phyloP scores from a whole-genome alignment of 805 yeast species.

The Wickerhamomyces alni region DNA sequence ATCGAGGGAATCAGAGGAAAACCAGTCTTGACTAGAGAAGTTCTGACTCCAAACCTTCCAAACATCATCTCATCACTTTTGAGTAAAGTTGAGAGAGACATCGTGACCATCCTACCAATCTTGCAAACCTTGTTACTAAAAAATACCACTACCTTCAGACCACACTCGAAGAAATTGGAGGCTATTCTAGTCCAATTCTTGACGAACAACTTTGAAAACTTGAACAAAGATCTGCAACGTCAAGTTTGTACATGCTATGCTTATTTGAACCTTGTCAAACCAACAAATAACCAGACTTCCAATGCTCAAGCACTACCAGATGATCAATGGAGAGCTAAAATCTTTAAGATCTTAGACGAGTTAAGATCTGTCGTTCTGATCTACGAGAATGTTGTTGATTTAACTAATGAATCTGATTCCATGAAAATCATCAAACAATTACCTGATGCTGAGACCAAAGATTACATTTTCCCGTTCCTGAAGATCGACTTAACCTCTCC shows the following conservation, averaged over 20 bases:
- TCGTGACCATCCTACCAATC: conserved; percentile 30
- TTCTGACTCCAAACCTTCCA: conserved; percentile 73
- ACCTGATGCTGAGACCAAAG: conserved; percentile 26
- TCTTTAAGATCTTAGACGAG: conserved; percentile 45
- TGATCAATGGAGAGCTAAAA: conserved; percentile 42
- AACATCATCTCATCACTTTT: conserved; percentile 50
- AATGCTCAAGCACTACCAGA: conserved; percentile 30
- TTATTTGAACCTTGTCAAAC: conserved; percentile 48
- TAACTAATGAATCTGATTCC: conserved; percentile 50
- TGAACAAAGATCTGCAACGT: conserved; percentile 34
- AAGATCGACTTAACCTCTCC: conserved; percentile 56
- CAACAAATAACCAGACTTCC: conserved; percentile 20
- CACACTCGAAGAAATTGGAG: conserved; percentile 62
- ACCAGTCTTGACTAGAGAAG: conserved; percentile 77
- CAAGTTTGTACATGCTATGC: conserved; percentile 47
- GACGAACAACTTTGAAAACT: conserved; percentile 29
- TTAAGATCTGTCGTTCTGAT: conserved; percentile 48
- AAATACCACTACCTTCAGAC: conserved; percentile 78
- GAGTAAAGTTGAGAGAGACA: conserved; percentile 33
- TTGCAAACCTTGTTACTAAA: conserved; percentile 39
- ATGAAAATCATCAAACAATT: conserved; percentile 33
- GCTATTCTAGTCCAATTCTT: conserved; percentile 34
- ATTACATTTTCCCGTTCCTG: conserved; percentile 40
- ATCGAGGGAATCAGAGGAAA: conserved; percentile 59
- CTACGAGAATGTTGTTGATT: conserved; percentile 52